Percentiles rank a stretch among this genome's conserved stretches.
phyloP scores from a whole-genome alignment of 2,329 filamentous ascomycete species.

The Talaromyces amestolkiae region DNA sequence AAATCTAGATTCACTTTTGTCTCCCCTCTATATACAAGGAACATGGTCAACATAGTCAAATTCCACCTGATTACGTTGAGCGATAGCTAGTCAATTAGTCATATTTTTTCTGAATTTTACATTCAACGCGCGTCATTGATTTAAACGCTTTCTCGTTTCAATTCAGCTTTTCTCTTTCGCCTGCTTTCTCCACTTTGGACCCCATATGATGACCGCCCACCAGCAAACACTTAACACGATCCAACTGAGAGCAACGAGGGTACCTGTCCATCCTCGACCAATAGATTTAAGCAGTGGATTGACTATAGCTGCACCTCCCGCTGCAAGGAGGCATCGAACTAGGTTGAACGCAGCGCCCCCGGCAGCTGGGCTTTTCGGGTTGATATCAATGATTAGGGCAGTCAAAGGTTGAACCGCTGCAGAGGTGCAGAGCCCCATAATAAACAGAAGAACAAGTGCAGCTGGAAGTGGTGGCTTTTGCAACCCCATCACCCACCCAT shows the following conservation, averaged over 20 bases:
- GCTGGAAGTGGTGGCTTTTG: conserved; percentile 31
- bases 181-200: conserved; percentile 18
- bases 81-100: too few species aligned
- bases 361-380: conserved; percentile 40
- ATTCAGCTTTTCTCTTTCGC: background rate
- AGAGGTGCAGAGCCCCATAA: conserved; percentile 39
- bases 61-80: too few species aligned
- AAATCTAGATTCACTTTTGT: background rate
- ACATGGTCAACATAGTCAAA: too few species aligned
- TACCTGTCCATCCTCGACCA: conserved; percentile 28
- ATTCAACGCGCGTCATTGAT: background rate
- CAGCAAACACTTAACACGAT: conserved; percentile 23
- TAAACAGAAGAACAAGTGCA: conserved; percentile 39
- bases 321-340: conserved; percentile 43
- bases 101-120: too few species aligned
- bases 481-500: conserved; percentile 42
- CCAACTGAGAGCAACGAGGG: conserved; percentile 24
- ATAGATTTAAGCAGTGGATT: conserved; percentile 25
- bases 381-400: background rate
- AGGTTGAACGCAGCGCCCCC: conserved; percentile 47
- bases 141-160: background rate
- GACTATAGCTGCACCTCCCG: conserved; percentile 32
- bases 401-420: background rate
- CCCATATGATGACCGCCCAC: conserved; percentile 23
- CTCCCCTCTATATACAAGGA: too few species aligned